Conservation (phyloP, 164 flowering plant species). For the Dillenia turbinata region DNA sequence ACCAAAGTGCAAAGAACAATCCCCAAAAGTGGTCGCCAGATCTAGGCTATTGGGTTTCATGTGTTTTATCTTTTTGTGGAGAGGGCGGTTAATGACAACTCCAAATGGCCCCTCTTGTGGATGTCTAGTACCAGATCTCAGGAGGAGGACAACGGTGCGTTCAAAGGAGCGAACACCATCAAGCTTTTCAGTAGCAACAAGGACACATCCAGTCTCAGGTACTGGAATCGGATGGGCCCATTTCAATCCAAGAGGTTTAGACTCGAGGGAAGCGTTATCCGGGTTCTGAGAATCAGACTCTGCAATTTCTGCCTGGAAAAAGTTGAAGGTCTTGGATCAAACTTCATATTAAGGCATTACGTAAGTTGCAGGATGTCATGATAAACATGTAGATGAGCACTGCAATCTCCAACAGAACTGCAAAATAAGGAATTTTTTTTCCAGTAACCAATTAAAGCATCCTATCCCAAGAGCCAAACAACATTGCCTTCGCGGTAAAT, state of each 20-base stretch:
- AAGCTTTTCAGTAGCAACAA: constrained; percentile 90
- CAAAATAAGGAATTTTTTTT: not conserved
- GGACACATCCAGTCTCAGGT: constrained; percentile 86
- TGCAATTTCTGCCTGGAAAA: constrained; percentile 40
- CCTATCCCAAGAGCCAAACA: too few relatives aligned
- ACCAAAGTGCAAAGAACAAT: constrained; percentile 80
- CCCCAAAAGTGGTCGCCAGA: constrained; percentile 73
- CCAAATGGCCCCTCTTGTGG: constrained; percentile 90
- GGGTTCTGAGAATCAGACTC: constrained; percentile 31
- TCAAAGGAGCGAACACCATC: constrained; percentile 75
- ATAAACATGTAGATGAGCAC: not conserved
- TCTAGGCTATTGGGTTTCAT: constrained; percentile 71
- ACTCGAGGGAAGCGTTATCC: constrained; percentile 24
- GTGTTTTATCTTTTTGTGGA: constrained; percentile 70
- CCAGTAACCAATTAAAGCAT: not conserved
- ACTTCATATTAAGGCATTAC: not conserved
- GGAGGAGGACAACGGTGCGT: constrained; percentile 73
- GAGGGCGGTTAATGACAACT: constrained; percentile 81
- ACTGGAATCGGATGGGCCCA: constrained; percentile 97
- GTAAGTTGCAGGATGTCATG: not conserved
- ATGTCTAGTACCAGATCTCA: constrained; percentile 69
- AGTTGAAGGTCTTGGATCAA: not conserved
- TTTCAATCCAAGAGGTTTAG: constrained; percentile 59
- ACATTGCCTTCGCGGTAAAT: too few relatives aligned
- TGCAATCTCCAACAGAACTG: not conserved